Conservation (phyloP, 1,284 basidiomycete species). For the Ganoderma multipileum region DNA sequence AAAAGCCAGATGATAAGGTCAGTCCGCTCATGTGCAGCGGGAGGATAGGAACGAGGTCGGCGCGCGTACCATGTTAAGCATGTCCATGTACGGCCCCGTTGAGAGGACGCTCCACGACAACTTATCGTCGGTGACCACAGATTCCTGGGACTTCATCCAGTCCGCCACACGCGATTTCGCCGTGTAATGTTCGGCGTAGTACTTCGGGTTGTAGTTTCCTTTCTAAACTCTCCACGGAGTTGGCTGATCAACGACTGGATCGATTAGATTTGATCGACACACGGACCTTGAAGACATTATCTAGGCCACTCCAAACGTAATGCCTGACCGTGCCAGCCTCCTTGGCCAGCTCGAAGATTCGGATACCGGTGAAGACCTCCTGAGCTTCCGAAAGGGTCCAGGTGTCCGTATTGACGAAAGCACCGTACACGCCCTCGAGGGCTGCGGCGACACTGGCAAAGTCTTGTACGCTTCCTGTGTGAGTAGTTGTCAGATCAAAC, state of each 20-base stretch:
- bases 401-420: constrained; percentile 53
- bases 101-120: constrained; percentile 49
- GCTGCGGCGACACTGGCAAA: constrained; percentile 41
- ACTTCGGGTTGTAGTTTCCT: constrained; percentile 42
- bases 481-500: neutral
- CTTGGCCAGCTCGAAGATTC: constrained; percentile 55
- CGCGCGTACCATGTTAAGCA: constrained; percentile 37
- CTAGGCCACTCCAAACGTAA: constrained; percentile 54
- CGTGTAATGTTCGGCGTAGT: constrained; percentile 36
- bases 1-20: neutral
- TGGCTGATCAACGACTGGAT: too few species aligned
- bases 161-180: constrained; percentile 52
- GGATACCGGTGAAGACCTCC: constrained; percentile 49
- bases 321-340: constrained; percentile 46
- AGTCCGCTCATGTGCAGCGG: neutral
- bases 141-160: constrained; percentile 48
- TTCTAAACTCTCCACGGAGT: constrained; percentile 34
- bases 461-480: constrained; percentile 39
- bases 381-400: constrained; percentile 51
- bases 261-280: neutral
- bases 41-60: neutral
- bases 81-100: constrained; percentile 48
- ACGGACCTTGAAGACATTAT: constrained; percentile 52
- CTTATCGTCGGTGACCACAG: constrained; percentile 40
- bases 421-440: constrained; percentile 51